Base-by-base conservation (phyloP, 1,284 basidiomycete species). In the Wolfiporia cocos region DNA sequence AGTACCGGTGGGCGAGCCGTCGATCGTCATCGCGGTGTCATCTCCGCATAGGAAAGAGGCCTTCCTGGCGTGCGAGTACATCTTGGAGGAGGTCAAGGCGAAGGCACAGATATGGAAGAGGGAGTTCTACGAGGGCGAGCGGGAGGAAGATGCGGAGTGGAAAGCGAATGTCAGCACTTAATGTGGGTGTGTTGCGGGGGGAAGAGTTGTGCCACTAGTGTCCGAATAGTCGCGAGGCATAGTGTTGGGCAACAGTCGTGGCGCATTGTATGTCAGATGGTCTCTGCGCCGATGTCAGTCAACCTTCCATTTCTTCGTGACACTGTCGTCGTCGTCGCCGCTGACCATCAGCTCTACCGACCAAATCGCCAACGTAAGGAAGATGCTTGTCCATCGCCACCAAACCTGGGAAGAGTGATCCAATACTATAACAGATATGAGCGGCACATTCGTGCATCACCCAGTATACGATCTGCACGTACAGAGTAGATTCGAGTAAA, bases 21-120 rank as follows among this genome's bases (percentile, higher is more conserved):
- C 86, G 10, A 90, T 92, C 49, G 79, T 92, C 37, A 82, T 93
- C 44, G 87, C 86, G 2, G 87, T 91, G 5, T 87, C 87, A 9
- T 83, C 84, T n/a, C 85, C 88, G 17, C 91, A 92, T 64, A 73
- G 91, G 20, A 81, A 80, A 51, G 86, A 89, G 56, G 81, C 88
- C 2, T 92, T 92, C 57, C 64, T 71, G 37, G 82, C 82, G 11
- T 90, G 87, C 56, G 90, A 92, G 61, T 78, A 69, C 57, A 77
- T 92, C 46, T 69, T 94, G 15, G 92, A 95, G 61, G 75, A 85
- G 44, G 80, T 93, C 44, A 95, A 95, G 67, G 65, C 67, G 47
- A 81, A 78, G 51, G 88, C 76, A 24, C 89, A 89, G 58, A 84
- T 94, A 50, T 94, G 92, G 91, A 94, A 94, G 67, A 67, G 83